These are phyloP conservation scores for Aspergillus costaricaensis DNA, from an alignment of 2,329 filamentous ascomycete genomes.

Conservation along the genomic window DNA sequence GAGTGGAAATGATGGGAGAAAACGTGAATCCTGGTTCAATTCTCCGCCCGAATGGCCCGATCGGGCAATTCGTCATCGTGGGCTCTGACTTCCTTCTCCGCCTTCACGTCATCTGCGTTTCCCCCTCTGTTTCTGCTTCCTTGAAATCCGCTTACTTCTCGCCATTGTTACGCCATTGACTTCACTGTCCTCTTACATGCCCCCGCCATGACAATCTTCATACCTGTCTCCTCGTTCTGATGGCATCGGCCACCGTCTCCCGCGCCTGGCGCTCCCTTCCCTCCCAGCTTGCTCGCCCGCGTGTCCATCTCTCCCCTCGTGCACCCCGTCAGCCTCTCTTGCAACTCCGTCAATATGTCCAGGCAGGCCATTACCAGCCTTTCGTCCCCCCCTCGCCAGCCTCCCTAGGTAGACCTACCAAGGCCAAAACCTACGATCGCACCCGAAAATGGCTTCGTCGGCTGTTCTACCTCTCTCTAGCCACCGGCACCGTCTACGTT, in stretches of 20 bases:
- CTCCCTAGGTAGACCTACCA: conserved; percentile 71
- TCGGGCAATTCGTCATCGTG: not conserved
- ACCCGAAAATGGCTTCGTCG: conserved; percentile 76
- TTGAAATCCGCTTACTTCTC: not conserved
- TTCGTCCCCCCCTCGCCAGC: conserved; percentile 76
- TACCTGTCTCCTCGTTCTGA: not conserved
- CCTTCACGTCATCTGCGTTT: not conserved
- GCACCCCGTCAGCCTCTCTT: not conserved
- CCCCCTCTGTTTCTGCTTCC: not conserved
- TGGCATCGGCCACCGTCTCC: conserved; percentile 6
- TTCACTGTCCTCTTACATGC: not conserved
- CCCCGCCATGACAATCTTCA: not conserved
- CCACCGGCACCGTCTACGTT: conserved; percentile 64
- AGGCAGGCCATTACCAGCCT: conserved; percentile 58
- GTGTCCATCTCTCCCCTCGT: not conserved
- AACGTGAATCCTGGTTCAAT: no score
- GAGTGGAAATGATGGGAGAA: no score
- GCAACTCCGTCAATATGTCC: conserved; percentile 26
- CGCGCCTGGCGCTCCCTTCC: conserved; percentile 6
- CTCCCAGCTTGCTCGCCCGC: conserved; percentile 10
- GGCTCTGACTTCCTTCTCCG: not conserved
- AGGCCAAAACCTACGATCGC: conserved; percentile 70
- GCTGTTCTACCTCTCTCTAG: conserved; percentile 62
- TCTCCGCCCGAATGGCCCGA: conserved; percentile 1
- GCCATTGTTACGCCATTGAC: not conserved